These are phyloP conservation scores for Xerocomellus chrysenteron DNA, from an alignment of 768 basidiomycete genomes.

Conservation along the genomic window DNA sequence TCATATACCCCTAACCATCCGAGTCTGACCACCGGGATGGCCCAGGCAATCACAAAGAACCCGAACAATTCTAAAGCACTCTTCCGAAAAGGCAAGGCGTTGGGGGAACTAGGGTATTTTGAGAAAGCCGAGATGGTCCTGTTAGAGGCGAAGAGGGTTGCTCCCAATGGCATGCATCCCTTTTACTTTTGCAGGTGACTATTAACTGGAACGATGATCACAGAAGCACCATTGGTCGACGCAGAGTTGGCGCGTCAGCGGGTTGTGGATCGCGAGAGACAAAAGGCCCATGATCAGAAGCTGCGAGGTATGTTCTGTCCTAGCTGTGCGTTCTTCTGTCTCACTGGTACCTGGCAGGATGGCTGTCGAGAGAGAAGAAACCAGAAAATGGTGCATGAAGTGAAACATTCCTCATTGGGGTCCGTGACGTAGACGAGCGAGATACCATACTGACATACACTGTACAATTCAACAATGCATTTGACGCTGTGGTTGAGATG, in stretches of 20 bases:
- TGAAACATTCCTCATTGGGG: not conserved
- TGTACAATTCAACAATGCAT: slow-evolving; percentile 9
- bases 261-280: slow-evolving; percentile 63
- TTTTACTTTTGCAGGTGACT: not conserved
- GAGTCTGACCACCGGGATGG: not conserved
- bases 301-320: slow-evolving; percentile 55
- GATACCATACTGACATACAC: slow-evolving; percentile 20
- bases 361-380: slow-evolving; percentile 34
- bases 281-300: slow-evolving; percentile 64
- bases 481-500: not conserved
- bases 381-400: slow-evolving; percentile 8
- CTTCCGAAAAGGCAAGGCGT: slow-evolving; percentile 78
- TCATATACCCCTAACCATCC: not conserved
- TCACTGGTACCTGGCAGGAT: slow-evolving; percentile 23
- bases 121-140: slow-evolving; percentile 70
- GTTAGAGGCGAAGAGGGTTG: slow-evolving; percentile 62
- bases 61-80: slow-evolving; percentile 74
- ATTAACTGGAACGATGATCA: not conserved
- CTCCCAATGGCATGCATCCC: slow-evolving; percentile 49
- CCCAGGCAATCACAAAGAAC: slow-evolving; percentile 72
- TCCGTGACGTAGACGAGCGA: not conserved
- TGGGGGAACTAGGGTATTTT: slow-evolving; percentile 73
- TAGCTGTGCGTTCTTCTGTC: not conserved
- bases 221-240: slow-evolving; percentile 60
- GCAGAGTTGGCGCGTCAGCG: slow-evolving; percentile 63